Evolutionary conservation across 192 early-diverging fungal species (phyloP).

Genomic region (Entrophospora sp.): DNA sequence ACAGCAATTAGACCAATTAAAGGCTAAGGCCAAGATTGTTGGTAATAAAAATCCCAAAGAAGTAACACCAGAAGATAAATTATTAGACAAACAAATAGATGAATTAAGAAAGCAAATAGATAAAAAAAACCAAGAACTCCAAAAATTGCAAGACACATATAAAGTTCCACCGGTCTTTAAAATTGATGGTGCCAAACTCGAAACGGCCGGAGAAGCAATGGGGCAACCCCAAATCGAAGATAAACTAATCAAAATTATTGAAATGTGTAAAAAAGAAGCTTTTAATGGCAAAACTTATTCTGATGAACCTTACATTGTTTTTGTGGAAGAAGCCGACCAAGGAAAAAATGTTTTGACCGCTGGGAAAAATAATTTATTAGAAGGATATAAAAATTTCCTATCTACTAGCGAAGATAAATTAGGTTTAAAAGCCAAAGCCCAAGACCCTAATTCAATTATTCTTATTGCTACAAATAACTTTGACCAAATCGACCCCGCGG

Average conservation of each 20-base stretch:
- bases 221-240: not conserved
- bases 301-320: conserved; percentile 8
- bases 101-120: not conserved
- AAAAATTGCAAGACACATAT: not conserved
- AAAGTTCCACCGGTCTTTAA: not conserved
- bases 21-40: not conserved
- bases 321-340: conserved; percentile 4
- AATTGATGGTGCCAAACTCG: not conserved
- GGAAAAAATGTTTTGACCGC: not conserved
- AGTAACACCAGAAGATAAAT: too few relatives aligned
- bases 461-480: not conserved
- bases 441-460: conserved; percentile 1
- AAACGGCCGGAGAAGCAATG: not conserved
- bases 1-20: not conserved
- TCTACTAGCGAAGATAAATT: not conserved
- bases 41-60: not conserved
- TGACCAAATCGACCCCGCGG: not conserved
- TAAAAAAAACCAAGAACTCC: not conserved
- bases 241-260: not conserved
- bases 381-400: not conserved
- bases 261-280: not conserved
- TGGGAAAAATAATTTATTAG: not conserved
- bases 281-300: not conserved
- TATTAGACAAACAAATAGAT: too few relatives aligned
- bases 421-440: not conserved